Evolutionary conservation across 768 basidiomycete species (phyloP), one percentile per base, ranked within the genome.

Genomic region (Lactarius tabidus): DNA sequence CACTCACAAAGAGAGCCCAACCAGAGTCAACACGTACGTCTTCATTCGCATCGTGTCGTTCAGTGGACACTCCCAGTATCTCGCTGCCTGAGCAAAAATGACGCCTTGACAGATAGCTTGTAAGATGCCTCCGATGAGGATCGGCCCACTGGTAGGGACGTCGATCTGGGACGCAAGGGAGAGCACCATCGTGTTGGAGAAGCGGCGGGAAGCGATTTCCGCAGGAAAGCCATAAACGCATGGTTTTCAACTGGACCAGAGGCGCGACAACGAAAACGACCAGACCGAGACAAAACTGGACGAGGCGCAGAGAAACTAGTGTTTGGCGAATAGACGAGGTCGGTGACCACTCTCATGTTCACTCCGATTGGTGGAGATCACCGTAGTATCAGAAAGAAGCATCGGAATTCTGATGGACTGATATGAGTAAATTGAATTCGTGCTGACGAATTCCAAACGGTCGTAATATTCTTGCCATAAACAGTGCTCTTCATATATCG

Each of bases 51-150:
- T 63, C 1, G 81, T 77, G 71, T 85, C 84, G 56, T 81, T 79
- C n/a, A 70, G 71, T 62, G 76, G 80, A 31, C 76, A 76, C 60
- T 75, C 71, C 73, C 77, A 77, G 81, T 68, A 73, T 38, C 71
- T 72, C 39, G 66, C 60, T 8, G 70, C 68, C 70, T 74, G 73
- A 3, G 72, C 68, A n/a, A 73, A 71, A 31, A 74, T 71, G 36
- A 74, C 69, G 59, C 73, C 73, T 63, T 82, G 76, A 31, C 80
- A 78, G 57, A 85, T 78, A 6, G 80, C 79, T 60, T 84, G 82
- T 18, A 83, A 56, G 28, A 84, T 72, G 15, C 77, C 79, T 67
- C 79, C 79, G 43, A 83, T 60, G 26, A 85, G 74, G 31, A 84
- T 79, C 2, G 79, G 77, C 20, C 78, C 78, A 28, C 77, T 45